Percentiles rank a stretch among this genome's conserved stretches.
Evolutionary conservation across 495 filamentous ascomycete genomes (phyloP).

Genomic region (Neurospora africana): DNA sequence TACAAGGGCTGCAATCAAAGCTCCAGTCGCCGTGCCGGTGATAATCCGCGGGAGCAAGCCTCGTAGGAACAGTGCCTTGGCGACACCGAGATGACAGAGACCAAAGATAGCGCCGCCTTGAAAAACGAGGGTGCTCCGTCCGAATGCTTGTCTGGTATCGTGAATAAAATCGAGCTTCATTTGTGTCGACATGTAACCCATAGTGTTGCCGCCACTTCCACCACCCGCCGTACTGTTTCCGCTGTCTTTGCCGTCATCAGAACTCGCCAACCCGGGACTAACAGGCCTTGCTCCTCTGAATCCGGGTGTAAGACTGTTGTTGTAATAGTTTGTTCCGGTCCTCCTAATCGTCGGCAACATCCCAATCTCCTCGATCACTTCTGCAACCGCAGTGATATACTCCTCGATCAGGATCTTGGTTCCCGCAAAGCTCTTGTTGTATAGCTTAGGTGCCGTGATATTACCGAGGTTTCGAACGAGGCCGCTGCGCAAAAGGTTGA

Average conservation of each 20-base stretch:
- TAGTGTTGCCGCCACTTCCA: conserved; percentile 2
- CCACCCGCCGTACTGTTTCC: neutral
- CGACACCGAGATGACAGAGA: conserved; percentile 81
- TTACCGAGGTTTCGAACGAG: conserved; percentile 87
- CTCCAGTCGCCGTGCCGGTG: conserved; percentile 81
- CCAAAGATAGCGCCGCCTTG: conserved; percentile 92
- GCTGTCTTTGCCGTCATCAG: conserved; percentile 1
- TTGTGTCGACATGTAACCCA: conserved; percentile 54
- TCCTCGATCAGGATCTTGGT: conserved; percentile 87
- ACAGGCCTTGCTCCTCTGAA: neutral
- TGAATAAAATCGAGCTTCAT: conserved; percentile 80
- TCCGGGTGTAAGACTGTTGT: neutral
- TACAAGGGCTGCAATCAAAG: conserved; percentile 82
- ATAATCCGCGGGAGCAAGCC: conserved; percentile 84
- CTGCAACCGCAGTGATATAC: conserved; percentile 75
- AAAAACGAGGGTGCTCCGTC: conserved; percentile 72
- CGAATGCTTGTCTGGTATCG: conserved; percentile 84
- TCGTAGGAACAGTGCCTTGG: conserved; percentile 77
- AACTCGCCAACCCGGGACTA: conserved; percentile 1
- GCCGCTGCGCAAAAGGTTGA: conserved; percentile 73
- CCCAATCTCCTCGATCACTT: conserved; percentile 68
- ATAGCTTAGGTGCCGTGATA: conserved; percentile 75
- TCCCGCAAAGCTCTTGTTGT: conserved; percentile 75
- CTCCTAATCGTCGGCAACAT: conserved; percentile 47
- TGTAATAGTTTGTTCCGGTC: conserved; percentile 1